These are phyloP conservation scores for Nigrograna mackinnonii DNA, from an alignment of 2,329 filamentous ascomycete species.

Conservation along the genomic window DNA sequence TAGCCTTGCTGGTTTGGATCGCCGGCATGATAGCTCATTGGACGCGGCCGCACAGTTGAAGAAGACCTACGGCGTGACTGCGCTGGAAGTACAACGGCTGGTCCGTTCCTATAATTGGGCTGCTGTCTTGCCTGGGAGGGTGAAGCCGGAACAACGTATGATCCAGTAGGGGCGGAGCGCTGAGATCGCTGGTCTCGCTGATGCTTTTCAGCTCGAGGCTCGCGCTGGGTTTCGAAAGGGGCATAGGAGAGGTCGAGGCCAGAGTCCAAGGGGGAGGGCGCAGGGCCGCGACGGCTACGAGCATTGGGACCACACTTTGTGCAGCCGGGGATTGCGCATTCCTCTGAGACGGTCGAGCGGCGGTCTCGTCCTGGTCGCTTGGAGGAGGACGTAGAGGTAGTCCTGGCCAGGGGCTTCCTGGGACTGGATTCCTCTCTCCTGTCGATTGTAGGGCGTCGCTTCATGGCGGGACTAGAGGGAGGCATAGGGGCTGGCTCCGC, in stretches of 20 bases:
- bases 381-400: slow-evolving; percentile 24
- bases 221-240: too few relatives aligned
- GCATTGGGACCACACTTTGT: slow-evolving; percentile 24
- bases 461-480: slow-evolving; percentile 22
- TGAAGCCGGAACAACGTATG: slow-evolving; percentile 30
- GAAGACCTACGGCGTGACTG: slow-evolving; percentile 27
- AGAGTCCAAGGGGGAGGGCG: slow-evolving; percentile 27
- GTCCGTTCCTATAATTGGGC: slow-evolving; percentile 23
- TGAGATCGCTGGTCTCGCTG: slow-evolving; percentile 27
- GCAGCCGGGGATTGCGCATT: slow-evolving; percentile 41
- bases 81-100: slow-evolving; percentile 31
- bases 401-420: slow-evolving; percentile 25
- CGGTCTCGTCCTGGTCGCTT: not conserved
- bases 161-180: slow-evolving; percentile 22
- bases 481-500: slow-evolving; percentile 15
- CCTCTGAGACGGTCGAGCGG: slow-evolving; percentile 3
- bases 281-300: slow-evolving; percentile 15
- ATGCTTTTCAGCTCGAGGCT: too few relatives aligned
- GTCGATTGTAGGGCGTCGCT: slow-evolving; percentile 19
- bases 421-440: slow-evolving; percentile 19
- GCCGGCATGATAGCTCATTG: slow-evolving; percentile 36
- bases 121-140: slow-evolving; percentile 27
- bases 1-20: slow-evolving; percentile 14
- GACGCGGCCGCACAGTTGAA: slow-evolving; percentile 23
- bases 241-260: slow-evolving; percentile 30